phyloP scores from a whole-genome alignment of 345 rosid genomes.

The Litchi chinensis region DNA sequence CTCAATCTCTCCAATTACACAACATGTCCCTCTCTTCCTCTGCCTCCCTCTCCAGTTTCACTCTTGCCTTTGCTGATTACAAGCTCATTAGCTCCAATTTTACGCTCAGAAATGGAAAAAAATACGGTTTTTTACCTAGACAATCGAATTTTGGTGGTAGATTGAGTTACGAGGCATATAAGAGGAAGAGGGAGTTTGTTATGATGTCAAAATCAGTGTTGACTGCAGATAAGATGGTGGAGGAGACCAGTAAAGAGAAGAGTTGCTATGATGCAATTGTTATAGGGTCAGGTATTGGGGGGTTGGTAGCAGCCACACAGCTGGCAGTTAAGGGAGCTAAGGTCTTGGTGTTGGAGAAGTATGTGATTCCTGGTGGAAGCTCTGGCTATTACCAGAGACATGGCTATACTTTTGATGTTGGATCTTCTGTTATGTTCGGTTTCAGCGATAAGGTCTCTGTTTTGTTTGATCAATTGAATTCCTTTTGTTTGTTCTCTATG shows the following conservation, averaged over 20 bases:
- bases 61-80: background rate
- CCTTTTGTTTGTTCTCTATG: slow-evolving; percentile 2
- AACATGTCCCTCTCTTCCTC: too few relatives aligned
- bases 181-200: slow-evolving; percentile 20
- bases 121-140: background rate
- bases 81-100: background rate
- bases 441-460: slow-evolving; percentile 81
- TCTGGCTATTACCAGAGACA: slow-evolving; percentile 85
- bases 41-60: too few relatives aligned
- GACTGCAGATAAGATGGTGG: slow-evolving; percentile 39
- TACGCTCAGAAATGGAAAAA: slow-evolving; percentile 4
- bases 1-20: too few relatives aligned
- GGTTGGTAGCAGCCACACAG: slow-evolving; percentile 89
- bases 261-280: slow-evolving; percentile 74
- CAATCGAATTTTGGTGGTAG: slow-evolving; percentile 20
- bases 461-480: background rate
- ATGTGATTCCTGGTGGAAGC: slow-evolving; percentile 97
- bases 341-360: slow-evolving; percentile 87
- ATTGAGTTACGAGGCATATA: slow-evolving; percentile 4
- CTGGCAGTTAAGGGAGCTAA: slow-evolving; percentile 84
- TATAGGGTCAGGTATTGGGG: slow-evolving; percentile 93
- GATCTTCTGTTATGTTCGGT: slow-evolving; percentile 96
- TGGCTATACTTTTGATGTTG: slow-evolving; percentile 93
- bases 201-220: slow-evolving; percentile 37
- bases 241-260: slow-evolving; percentile 25